Evolutionary conservation across 1,284 basidiomycete species (phyloP).

Genomic region (Amylostereum chailletii): DNA sequence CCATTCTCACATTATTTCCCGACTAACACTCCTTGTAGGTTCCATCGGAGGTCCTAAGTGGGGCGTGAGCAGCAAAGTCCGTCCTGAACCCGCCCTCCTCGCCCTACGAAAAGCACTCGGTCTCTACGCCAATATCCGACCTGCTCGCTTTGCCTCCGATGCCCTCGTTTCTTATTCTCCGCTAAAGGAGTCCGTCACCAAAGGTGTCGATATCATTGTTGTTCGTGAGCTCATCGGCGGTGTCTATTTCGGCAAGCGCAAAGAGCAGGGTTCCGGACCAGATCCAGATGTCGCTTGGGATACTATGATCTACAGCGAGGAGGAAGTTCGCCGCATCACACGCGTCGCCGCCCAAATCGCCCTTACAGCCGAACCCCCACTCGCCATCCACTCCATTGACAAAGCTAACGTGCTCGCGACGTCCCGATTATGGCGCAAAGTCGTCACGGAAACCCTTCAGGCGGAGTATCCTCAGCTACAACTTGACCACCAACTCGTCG

Average conservation of each 20-base stretch:
- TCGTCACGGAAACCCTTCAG: constrained; percentile 76
- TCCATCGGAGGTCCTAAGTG: constrained; percentile 98
- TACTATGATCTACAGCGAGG: constrained; percentile 86
- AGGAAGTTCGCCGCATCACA: constrained; percentile 92
- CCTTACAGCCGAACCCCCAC: constrained; percentile 74
- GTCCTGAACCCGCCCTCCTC: constrained; percentile 94
- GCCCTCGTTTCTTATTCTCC: constrained; percentile 88
- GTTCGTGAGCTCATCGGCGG: constrained; percentile 93
- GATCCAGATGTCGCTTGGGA: constrained; percentile 74
- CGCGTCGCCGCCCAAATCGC: constrained; percentile 94
- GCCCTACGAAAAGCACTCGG: constrained; percentile 89
- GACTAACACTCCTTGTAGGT: constrained; percentile 35
- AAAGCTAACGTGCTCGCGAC: constrained; percentile 99
- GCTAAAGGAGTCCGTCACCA: constrained; percentile 80
- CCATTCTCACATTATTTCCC: neutral
- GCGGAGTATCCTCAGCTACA: constrained; percentile 83
- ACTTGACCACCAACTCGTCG: constrained; percentile 88
- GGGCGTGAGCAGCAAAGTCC: constrained; percentile 85
- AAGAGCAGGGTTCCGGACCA: constrained; percentile 71
- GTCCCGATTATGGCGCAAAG: constrained; percentile 90
- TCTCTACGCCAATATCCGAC: constrained; percentile 97
- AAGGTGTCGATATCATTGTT: constrained; percentile 88
- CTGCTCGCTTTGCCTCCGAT: constrained; percentile 91
- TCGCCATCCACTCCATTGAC: constrained; percentile 90
- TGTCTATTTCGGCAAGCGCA: constrained; percentile 89